These are phyloP conservation scores for Calycina herbarum DNA, from an alignment of 2,329 filamentous ascomycete species.

Conservation along the genomic window DNA sequence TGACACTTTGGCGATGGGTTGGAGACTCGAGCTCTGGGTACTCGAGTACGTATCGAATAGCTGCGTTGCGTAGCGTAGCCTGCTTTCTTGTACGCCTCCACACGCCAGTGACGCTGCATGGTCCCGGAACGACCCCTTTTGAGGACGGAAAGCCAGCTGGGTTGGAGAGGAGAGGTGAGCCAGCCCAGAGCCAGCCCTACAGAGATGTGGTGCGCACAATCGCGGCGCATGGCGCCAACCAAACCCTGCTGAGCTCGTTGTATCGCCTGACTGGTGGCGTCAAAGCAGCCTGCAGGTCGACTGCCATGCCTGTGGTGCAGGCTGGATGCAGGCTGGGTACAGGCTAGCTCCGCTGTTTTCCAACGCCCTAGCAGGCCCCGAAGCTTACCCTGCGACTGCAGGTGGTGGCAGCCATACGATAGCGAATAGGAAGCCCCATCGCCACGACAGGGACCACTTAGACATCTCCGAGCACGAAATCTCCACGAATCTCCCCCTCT, in stretches of 20 bases:
- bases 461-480: not conserved
- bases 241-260: not conserved
- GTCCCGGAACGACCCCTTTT: not conserved
- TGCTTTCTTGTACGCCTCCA: not conserved
- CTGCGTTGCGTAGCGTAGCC: not conserved
- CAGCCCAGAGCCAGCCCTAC: conserved; percentile 10
- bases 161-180: not conserved
- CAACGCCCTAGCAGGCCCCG: not conserved
- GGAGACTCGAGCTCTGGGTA: not conserved
- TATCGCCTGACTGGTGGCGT: conserved; percentile 12
- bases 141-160: not conserved
- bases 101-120: conserved; percentile 5
- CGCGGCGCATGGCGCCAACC: conserved; percentile 8
- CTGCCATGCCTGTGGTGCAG: not conserved
- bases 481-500: not conserved
- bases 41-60: not conserved
- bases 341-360: not conserved
- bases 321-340: not conserved
- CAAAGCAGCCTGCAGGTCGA: not conserved
- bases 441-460: not conserved
- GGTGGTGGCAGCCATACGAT: not conserved
- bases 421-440: not conserved
- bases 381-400: conserved; percentile 1
- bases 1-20: conserved; percentile 8
- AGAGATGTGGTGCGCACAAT: conserved; percentile 6